Evolutionary conservation across 192 early-diverging fungal species (phyloP), one percentile per base, ranked within the genome.

Genomic region (Coemansia sp.): DNA sequence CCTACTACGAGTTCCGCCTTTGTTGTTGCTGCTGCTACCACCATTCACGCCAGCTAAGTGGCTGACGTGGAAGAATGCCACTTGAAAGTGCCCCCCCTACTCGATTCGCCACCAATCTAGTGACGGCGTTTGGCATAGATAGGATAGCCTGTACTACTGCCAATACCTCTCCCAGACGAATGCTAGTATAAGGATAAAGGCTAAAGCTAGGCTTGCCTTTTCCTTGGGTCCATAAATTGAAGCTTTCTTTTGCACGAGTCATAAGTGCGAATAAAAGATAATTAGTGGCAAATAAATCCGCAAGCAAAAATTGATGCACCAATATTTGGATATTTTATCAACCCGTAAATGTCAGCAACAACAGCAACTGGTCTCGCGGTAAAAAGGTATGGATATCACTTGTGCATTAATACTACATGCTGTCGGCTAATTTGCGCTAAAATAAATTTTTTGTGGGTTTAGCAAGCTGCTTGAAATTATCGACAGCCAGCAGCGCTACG

Each of bases 391-490:
- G 20, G 43, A 45, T 2, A 45, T 9, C 43, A 2, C 18, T 45
- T 20, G n/a, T 18, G 43, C n/a, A 9, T 21, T 0, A 20, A 9
- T 16, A 26, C 26, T 33, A 31, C 1, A 31, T 31, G 16, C 11
- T 55, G 5, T 16, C 11, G 13, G 6, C 51, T n/a, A n/a, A 28
- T 7, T 2, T 55, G 7, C 20, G 5, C 38, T 16, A 36, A 37
- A 38, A 9, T 36, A n/a, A n/a, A 16, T 14, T 64, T 66, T 5
- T 40, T 31, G n/a, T 20, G 36, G 31, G 1, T 70, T 62, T 77
- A 77, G 75, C 53, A 58, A 67, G 39, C 61, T 79, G 43, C 59
- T 73, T 11, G 53, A 23, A 8, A 60, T 73, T 24, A 55, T 79
- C 26, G 55, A 72, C n/a, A 42, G 13, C 5, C 66, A 79, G 51